Base-by-base conservation (phyloP, 352 stramenopile genomes). In the Pythium coloratum region DNA sequence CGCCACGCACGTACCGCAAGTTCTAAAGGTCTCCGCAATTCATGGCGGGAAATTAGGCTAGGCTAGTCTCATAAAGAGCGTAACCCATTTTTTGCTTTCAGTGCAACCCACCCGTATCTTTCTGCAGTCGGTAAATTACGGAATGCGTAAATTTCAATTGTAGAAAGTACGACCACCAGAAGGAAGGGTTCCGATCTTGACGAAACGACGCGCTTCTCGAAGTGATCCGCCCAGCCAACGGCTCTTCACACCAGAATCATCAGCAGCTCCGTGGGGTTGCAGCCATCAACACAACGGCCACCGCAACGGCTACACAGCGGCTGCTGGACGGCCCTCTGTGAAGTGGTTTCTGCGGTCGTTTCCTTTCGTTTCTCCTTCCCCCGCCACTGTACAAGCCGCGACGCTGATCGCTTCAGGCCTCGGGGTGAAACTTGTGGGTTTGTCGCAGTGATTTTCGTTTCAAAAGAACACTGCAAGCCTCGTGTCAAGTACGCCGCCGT, bases 1-100 rank as follows among this genome's bases (percentile, higher is more conserved):
- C 72, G 0, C 81, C 84, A 1, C 50, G 71, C 9, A 86, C 72
- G 7, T 92, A 86, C 67, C 80, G 82, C 54, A 79, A 77, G 62
- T 92, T 91, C 30, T 92, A 89, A 51, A 40, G 18, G 18, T 30
- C 13, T 49, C 7, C 18, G 12, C 6, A 40, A 38, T 9, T 14
- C 2, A 4, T 30, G 28, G 28, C 10, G 33, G 2, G 18, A 16
- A 51, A 42, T 14, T 64, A 65, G 34, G 20, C 6, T 59, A 59
- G 51, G 33, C 61, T 55, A 44, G 40, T 18, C 13, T 32, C 42
- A 36, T 50, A 6, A 16, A 42, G 44, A 16, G 12, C 16, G 16
- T 40, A 40, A 14, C 34, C 42, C 20, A 8, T 24, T 6, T n/a
- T 30, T 30, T 30, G 28, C 28, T 30, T 30, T 46, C 12, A 26